Conservation (phyloP, 2,329 filamentous ascomycete genomes). For the Cryphonectria japonica region DNA sequence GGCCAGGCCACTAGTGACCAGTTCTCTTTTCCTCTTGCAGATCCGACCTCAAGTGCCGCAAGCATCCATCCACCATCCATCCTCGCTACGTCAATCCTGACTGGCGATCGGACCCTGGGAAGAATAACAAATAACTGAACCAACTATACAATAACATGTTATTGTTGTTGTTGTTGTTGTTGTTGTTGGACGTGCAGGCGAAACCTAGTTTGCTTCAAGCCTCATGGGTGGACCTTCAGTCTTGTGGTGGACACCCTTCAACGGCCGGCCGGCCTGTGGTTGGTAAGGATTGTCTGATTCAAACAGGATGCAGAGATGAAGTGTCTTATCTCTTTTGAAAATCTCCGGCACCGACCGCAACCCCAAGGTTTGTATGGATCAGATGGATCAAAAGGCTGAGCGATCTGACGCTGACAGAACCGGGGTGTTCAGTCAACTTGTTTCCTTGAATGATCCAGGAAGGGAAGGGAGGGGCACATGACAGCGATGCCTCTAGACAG, state of each 20-base stretch:
- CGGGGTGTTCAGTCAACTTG: background rate
- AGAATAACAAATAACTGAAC: background rate
- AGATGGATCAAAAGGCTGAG: conserved; percentile 2
- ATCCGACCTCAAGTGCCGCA: conserved; percentile 9
- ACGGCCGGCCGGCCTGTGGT: background rate
- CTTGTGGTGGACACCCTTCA: conserved; percentile 1
- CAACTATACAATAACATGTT: background rate
- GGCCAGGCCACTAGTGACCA: background rate
- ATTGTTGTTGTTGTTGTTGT: background rate
- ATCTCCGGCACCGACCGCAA: background rate
- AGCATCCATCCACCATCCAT: conserved; percentile 7
- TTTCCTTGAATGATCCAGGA: background rate
- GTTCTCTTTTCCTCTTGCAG: conserved; percentile 15
- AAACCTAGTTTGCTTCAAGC: background rate
- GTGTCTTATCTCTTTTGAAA: conserved; percentile 6
- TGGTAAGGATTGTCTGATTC: background rate
- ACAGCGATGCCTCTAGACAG: background rate
- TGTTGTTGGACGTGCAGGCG: conserved; percentile 1
- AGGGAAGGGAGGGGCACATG: background rate
- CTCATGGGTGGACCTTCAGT: background rate
- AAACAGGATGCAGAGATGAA: conserved; percentile 6
- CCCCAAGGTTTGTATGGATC: background rate
- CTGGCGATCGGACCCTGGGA: background rate
- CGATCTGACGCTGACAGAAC: conserved; percentile 1
- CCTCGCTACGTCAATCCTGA: conserved; percentile 8